Conservation (phyloP, 108 stramenopile species). For the Poteriospumella lacustris region DNA sequence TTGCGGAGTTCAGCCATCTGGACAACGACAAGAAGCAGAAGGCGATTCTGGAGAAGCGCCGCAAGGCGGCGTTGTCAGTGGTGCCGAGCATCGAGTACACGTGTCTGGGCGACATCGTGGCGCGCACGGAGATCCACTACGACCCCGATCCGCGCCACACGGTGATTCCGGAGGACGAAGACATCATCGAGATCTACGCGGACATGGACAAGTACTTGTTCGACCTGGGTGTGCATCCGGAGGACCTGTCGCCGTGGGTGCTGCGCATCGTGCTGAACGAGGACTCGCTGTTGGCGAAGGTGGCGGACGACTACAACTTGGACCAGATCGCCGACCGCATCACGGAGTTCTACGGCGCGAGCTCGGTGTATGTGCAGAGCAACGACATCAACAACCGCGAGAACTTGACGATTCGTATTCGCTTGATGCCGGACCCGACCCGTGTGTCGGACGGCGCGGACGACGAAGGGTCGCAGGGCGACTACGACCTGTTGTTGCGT, state of each 20-base stretch:
- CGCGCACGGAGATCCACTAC: conserved; percentile 87
- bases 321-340: conserved; percentile 64
- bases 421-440: neutral
- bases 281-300: conserved; percentile 41
- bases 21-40: conserved; percentile 49
- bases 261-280: conserved; percentile 89
- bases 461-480: neutral
- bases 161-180: conserved; percentile 78
- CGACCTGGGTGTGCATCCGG: conserved; percentile 76
- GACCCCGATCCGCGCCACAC: conserved; percentile 87
- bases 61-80: conserved; percentile 50
- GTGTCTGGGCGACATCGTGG: conserved; percentile 76
- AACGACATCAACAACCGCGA: neutral
- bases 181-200: conserved; percentile 68
- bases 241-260: conserved; percentile 86
- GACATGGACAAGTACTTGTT: neutral
- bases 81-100: conserved; percentile 84
- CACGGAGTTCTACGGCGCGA: conserved; percentile 68
- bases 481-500: neutral
- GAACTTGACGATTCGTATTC: conserved; percentile 2
- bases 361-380: neutral
- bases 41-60: conserved; percentile 60
- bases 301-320: conserved; percentile 12
- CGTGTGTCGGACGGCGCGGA: neutral
- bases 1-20: no score